phyloP scores from a whole-genome alignment of 805 yeast genomes.

The Soucietia sequanensis region DNA sequence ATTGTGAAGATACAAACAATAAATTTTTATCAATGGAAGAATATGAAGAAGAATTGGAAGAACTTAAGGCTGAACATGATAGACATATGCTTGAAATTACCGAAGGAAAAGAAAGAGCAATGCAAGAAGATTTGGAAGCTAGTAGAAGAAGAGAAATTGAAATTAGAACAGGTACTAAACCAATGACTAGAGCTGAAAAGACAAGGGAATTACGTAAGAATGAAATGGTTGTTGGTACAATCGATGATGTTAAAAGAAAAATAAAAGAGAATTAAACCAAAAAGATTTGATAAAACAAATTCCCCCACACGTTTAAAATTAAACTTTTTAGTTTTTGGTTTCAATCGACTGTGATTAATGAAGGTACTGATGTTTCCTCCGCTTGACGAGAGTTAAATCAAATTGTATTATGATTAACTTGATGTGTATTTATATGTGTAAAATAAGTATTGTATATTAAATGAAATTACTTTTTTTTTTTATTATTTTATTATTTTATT shows the following conservation, averaged over 20 bases:
- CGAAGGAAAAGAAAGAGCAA: slow-evolving; percentile 65
- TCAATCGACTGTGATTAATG: no score
- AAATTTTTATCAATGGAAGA: slow-evolving; percentile 44
- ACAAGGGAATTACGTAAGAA: slow-evolving; percentile 59
- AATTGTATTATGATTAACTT: no score
- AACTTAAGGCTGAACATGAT: slow-evolving; percentile 62
- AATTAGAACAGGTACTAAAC: slow-evolving; percentile 42
- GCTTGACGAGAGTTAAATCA: slow-evolving; percentile 1
- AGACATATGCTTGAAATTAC: slow-evolving; percentile 63
- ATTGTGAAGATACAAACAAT: slow-evolving; percentile 32
- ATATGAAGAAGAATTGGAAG: slow-evolving; percentile 61
- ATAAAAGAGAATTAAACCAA: slow-evolving; percentile 8
- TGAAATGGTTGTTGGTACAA: slow-evolving; percentile 66
- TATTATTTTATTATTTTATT: no score
- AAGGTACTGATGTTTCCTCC: no score
- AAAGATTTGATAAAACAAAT: no score
- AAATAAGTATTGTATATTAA: no score
- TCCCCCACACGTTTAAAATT: no score
- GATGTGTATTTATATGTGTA: no score
- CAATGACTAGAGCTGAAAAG: slow-evolving; percentile 47
- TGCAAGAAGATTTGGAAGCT: slow-evolving; percentile 62
- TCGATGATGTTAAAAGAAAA: slow-evolving; percentile 30
- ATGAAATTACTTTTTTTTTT: no score
- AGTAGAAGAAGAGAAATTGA: slow-evolving; percentile 49
- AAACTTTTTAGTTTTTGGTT: no score